Percentiles rank a stretch among this genome's conserved stretches.
These are phyloP conservation scores for Spirogloea muscicola DNA, from an alignment of 139 green algal genomes.

Conservation along the genomic window DNA sequence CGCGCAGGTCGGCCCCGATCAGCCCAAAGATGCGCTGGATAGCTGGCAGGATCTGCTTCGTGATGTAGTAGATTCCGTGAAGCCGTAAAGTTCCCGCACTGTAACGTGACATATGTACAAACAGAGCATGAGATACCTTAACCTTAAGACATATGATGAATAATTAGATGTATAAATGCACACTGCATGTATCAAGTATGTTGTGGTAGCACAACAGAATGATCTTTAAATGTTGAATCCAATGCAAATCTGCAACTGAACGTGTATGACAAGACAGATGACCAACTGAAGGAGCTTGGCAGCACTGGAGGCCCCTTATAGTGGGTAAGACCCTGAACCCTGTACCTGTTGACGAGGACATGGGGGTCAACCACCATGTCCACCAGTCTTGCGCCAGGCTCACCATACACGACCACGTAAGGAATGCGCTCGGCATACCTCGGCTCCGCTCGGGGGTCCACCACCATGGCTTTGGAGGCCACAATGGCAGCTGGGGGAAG, in stretches of 20 bases:
- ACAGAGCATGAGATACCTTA: too few relatives aligned
- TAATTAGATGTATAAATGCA: too few relatives aligned
- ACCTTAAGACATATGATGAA: too few relatives aligned
- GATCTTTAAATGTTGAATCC: neutral
- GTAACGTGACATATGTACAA: too few relatives aligned
- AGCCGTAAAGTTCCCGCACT: conserved; percentile 74
- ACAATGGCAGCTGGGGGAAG: conserved; percentile 86
- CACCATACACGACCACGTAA: conserved; percentile 82
- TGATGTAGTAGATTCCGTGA: conserved; percentile 92
- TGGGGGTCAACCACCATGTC: conserved; percentile 61
- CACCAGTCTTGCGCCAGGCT: conserved; percentile 55
- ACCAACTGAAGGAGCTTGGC: too few relatives aligned
- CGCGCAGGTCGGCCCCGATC: conserved; percentile 75
- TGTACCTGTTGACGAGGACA: conserved; percentile 61
- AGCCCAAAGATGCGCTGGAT: conserved; percentile 83
- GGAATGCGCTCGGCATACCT: conserved; percentile 81
- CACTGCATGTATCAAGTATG: too few relatives aligned
- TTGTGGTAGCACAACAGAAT: neutral
- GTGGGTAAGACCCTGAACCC: conserved; percentile 58
- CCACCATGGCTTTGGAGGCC: conserved; percentile 72
- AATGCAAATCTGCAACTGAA: conserved; percentile 60
- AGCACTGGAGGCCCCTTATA: too few relatives aligned
- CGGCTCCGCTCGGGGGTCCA: conserved; percentile 80
- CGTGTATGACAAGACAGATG: too few relatives aligned
- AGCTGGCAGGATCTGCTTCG: conserved; percentile 85